Percentiles rank a stretch among this genome's conserved stretches.
phyloP scores from a whole-genome alignment of 306 rosid genomes.

The Benincasa hispida region DNA sequence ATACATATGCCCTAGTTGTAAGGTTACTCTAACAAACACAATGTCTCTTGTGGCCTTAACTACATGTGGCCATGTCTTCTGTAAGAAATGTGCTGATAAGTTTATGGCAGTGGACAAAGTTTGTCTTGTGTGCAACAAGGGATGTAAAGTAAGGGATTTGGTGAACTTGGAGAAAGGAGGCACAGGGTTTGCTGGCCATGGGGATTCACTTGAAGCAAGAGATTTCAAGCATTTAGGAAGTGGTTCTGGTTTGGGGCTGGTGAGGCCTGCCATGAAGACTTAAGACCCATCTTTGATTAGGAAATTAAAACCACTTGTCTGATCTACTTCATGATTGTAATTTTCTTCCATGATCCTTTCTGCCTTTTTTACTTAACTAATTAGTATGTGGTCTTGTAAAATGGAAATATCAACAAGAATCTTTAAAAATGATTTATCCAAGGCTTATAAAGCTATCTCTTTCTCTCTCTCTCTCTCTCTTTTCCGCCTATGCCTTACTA shows the following conservation, averaged over 20 bases:
- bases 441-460: too few species aligned
- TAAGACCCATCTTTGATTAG: neutral
- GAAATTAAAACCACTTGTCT: too few species aligned
- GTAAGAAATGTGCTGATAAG: slow-evolving; percentile 87
- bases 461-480: too few species aligned
- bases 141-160: slow-evolving; percentile 71
- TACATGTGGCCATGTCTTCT: slow-evolving; percentile 85
- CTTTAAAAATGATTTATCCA: neutral
- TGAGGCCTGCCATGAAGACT: slow-evolving; percentile 81
- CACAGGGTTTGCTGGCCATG: slow-evolving; percentile 83
- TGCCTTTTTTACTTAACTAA: neutral
- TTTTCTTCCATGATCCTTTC: neutral
- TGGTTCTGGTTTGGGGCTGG: slow-evolving; percentile 87
- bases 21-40: slow-evolving; percentile 75
- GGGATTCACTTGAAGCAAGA: slow-evolving; percentile 76
- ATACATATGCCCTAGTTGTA: slow-evolving; percentile 88
- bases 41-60: slow-evolving; percentile 77
- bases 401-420: neutral
- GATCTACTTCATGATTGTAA: neutral
- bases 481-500: too few species aligned
- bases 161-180: slow-evolving; percentile 83
- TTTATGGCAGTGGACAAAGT: slow-evolving; percentile 85
- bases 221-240: slow-evolving; percentile 98
- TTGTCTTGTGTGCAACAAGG: slow-evolving; percentile 79
- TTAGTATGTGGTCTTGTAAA: neutral